Conservation (phyloP, 225 moss, liverwort and hornwort species). For the Thuidium tamariscinum region DNA sequence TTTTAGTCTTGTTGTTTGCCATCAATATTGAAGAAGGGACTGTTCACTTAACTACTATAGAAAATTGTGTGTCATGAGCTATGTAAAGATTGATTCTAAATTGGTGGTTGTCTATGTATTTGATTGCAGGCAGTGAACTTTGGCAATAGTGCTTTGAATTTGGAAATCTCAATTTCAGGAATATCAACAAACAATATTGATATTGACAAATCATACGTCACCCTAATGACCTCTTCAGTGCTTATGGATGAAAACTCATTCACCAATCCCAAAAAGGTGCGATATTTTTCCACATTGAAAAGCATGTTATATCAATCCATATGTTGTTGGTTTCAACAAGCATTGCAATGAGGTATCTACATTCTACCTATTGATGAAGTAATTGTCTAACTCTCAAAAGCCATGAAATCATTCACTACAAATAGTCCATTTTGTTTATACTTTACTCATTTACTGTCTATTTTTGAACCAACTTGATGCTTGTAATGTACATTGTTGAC, state of each 20-base stretch:
- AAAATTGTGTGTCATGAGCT: not conserved
- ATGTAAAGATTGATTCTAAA: not conserved
- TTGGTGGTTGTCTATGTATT: not conserved
- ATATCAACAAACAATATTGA: slow-evolving; percentile 15
- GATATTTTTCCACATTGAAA: not conserved
- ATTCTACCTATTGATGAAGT: not conserved
- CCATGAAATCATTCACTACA: not conserved
- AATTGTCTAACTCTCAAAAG: not conserved
- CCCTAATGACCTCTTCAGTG: slow-evolving; percentile 34
- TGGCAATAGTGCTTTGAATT: slow-evolving; percentile 14
- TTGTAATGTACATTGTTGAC: too few relatives aligned
- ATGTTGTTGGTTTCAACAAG: too few relatives aligned
- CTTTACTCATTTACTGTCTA: not conserved
- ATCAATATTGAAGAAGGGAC: not conserved
- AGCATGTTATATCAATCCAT: not conserved
- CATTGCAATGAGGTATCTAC: not conserved
- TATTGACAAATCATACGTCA: slow-evolving; percentile 40
- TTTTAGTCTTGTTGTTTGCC: not conserved
- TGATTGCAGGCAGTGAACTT: slow-evolving; percentile 75
- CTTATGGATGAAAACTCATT: slow-evolving; percentile 86
- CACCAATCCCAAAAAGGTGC: slow-evolving; percentile 50
- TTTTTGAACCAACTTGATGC: not conserved
- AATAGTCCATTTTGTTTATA: not conserved
- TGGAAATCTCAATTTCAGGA: slow-evolving; percentile 39
- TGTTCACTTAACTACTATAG: not conserved